These are phyloP conservation scores for Hemileccinum rubropunctum DNA, from an alignment of 768 basidiomycete species.

Conservation along the genomic window DNA sequence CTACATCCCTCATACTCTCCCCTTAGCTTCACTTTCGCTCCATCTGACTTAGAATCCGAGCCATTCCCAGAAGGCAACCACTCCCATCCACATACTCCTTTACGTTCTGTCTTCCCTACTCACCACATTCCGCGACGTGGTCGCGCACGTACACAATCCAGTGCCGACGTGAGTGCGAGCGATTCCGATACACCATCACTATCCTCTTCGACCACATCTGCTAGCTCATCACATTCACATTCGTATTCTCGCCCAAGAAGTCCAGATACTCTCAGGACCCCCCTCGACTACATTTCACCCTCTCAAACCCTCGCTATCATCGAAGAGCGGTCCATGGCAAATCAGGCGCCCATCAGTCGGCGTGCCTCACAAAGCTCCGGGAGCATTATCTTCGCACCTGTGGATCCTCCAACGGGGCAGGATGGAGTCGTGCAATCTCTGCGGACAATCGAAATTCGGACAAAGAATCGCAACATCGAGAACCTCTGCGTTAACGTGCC, in stretches of 20 bases:
- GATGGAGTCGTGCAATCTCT: slow-evolving; percentile 19
- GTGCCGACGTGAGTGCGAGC: slow-evolving; percentile 30
- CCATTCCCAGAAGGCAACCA: slow-evolving; percentile 26
- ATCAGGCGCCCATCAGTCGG: slow-evolving; percentile 4
- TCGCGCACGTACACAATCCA: slow-evolving; percentile 26
- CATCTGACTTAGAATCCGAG: slow-evolving; percentile 38
- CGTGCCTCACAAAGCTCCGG: slow-evolving; percentile 19
- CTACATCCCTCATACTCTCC: slow-evolving; percentile 16
- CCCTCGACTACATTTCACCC: slow-evolving; percentile 27
- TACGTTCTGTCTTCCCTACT: slow-evolving; percentile 15
- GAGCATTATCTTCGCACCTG: slow-evolving; percentile 23
- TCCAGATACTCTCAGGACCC: slow-evolving; percentile 31
- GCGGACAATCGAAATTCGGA: slow-evolving; percentile 6
- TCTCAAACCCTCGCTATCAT: slow-evolving; percentile 36
- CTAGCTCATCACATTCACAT: slow-evolving; percentile 36
- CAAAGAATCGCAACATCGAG: slow-evolving; percentile 30
- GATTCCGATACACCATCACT: slow-evolving; percentile 52
- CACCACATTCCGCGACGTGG: slow-evolving; percentile 36
- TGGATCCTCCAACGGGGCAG: slow-evolving; percentile 10
- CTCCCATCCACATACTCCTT: slow-evolving; percentile 21
- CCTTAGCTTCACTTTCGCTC: slow-evolving; percentile 10
- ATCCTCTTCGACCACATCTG: slow-evolving; percentile 38
- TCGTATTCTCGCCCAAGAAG: slow-evolving; percentile 34
- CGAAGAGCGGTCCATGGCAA: slow-evolving; percentile 33
- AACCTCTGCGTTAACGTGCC: slow-evolving; percentile 31